These are phyloP conservation scores for Pseudogymnoascus sp. DNA, from an alignment of 2,329 filamentous ascomycete species.

Conservation along the genomic window DNA sequence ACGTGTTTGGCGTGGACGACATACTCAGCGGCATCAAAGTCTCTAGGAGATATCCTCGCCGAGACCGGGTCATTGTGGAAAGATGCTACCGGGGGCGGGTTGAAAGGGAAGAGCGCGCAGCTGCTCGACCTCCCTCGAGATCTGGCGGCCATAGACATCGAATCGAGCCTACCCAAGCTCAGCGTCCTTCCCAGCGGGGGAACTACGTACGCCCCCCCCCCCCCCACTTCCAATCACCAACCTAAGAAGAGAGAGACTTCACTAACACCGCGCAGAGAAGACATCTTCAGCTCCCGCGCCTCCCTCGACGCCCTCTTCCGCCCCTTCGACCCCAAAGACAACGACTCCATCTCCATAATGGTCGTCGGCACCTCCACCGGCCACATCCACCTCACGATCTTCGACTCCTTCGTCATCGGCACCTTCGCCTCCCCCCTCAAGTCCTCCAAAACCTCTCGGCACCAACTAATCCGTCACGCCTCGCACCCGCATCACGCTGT, in stretches of 20 bases:
- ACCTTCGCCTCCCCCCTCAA: conserved; percentile 44
- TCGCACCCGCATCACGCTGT: conserved; percentile 69
- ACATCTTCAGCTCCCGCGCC: conserved; percentile 27
- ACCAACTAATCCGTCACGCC: conserved; percentile 46
- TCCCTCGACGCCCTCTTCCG: conserved; percentile 28
- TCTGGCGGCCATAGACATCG: conserved; percentile 66
- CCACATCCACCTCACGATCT: conserved; percentile 68
- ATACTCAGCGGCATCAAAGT: conserved; percentile 13
- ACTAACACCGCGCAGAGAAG: conserved; percentile 23
- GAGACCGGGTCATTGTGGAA: conserved; percentile 10
- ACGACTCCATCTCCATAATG: conserved; percentile 71
- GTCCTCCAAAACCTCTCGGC: conserved; percentile 22
- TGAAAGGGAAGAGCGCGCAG: neutral
- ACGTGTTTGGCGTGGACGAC: conserved; percentile 34
- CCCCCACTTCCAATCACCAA: conserved; percentile 17
- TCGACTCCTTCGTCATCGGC: conserved; percentile 76
- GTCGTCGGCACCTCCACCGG: conserved; percentile 65
- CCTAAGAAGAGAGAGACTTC: neutral
- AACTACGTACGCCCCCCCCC: conserved; percentile 43
- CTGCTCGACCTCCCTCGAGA: conserved; percentile 58
- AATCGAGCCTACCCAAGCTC: conserved; percentile 66
- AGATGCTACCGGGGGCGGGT: neutral
- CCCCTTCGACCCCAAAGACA: conserved; percentile 46
- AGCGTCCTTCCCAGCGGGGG: conserved; percentile 61
- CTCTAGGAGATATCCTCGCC: conserved; percentile 10